phyloP scores from a whole-genome alignment of 441 rosid genomes.

The Erodium trifolium region DNA sequence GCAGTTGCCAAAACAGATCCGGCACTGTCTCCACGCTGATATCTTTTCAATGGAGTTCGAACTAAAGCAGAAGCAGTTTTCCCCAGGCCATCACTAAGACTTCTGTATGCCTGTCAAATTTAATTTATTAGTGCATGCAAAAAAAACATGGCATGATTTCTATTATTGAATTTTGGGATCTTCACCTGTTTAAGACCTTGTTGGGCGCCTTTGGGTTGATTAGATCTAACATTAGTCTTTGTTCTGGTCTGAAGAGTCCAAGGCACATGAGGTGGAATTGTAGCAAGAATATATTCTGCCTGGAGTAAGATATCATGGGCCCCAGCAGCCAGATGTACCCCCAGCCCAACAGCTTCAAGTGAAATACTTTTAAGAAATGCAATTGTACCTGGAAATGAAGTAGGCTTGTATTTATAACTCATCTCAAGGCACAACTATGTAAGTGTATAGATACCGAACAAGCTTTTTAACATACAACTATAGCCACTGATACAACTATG shows the following conservation, averaged over 20 bases:
- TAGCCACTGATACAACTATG: not conserved
- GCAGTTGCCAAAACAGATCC: constrained; percentile 83
- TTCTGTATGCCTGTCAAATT: constrained; percentile 67
- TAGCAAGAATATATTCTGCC: constrained; percentile 61
- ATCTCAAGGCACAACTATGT: too few species aligned
- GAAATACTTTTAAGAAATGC: constrained; percentile 95
- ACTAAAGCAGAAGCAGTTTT: constrained; percentile 89
- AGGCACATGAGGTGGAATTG: constrained; percentile 48
- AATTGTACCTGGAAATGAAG: constrained; percentile 52
- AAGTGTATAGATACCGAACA: too few species aligned
- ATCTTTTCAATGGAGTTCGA: constrained; percentile 64
- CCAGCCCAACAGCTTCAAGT: constrained; percentile 91
- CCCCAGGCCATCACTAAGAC: constrained; percentile 82
- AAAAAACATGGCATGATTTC: not conserved
- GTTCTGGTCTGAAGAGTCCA: constrained; percentile 36
- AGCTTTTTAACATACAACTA: too few species aligned
- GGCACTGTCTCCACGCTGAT: constrained; percentile 82
- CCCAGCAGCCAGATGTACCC: constrained; percentile 94
- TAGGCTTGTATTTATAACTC: too few species aligned
- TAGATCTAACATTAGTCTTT: constrained; percentile 55
- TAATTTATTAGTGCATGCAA: not conserved
- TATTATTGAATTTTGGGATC: constrained; percentile 8
- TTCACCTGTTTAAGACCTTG: constrained; percentile 89
- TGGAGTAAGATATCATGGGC: constrained; percentile 75
- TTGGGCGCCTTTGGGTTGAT: constrained; percentile 84